Conservation (phyloP, 441 rosid genomes). For the Syzygium malaccense region DNA sequence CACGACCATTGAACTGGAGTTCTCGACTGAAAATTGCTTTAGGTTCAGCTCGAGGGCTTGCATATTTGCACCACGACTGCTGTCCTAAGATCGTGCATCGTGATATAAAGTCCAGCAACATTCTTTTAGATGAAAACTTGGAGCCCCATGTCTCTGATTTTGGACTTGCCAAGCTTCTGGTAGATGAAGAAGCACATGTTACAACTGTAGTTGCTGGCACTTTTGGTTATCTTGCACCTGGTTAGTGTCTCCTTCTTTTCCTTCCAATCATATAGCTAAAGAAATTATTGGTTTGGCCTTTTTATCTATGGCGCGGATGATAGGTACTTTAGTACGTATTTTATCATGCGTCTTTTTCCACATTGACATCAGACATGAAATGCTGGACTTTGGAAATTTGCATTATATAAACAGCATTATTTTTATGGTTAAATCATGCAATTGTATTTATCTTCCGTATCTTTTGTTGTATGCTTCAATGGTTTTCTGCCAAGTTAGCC, state of each 20-base stretch:
- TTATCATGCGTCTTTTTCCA: neutral
- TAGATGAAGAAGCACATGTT: constrained; percentile 92
- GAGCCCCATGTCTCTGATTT: constrained; percentile 91
- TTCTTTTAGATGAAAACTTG: constrained; percentile 79
- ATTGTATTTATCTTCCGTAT: neutral
- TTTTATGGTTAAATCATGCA: neutral
- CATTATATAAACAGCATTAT: neutral
- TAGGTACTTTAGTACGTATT: neutral
- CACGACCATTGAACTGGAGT: constrained; percentile 51
- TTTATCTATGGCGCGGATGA: neutral
- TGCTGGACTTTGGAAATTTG: neutral
- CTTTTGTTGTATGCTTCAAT: neutral
- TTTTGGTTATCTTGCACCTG: constrained; percentile 94
- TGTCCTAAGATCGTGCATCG: constrained; percentile 79
- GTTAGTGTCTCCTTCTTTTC: constrained; percentile 14
- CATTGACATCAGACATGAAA: neutral
- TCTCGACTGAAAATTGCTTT: constrained; percentile 63
- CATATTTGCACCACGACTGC: constrained; percentile 91
- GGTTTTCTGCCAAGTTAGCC: neutral
- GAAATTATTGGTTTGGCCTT: neutral
- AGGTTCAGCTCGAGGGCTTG: constrained; percentile 83
- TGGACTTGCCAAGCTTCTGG: constrained; percentile 93
- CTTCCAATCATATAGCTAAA: neutral
- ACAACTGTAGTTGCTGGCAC: constrained; percentile 98
- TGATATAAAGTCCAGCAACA: constrained; percentile 90